Evolutionary conservation across 1,284 basidiomycete genomes (phyloP).

Genomic region (Ceratobasidium sp.): DNA sequence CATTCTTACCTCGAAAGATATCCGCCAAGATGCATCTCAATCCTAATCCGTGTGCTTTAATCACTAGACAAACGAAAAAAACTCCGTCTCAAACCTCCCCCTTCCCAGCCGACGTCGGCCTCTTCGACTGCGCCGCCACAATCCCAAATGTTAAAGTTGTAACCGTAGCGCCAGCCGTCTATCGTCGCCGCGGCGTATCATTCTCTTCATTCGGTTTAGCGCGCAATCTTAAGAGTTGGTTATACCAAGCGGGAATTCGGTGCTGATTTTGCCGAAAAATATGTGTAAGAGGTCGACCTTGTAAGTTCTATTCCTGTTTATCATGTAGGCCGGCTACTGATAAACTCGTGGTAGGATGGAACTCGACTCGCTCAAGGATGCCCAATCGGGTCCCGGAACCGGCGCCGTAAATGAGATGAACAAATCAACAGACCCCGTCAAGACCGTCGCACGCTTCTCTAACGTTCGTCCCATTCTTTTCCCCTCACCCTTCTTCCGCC

Average conservation of each 20-base stretch:
- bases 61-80: no score
- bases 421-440: conserved; percentile 94
- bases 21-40: no score
- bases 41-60: no score
- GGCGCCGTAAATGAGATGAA: conserved; percentile 99
- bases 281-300: conserved; percentile 86
- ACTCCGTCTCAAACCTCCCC: conserved; percentile 96
- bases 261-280: conserved; percentile 89
- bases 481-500: no score
- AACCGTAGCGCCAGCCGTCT: conserved; percentile 96
- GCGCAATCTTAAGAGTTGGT: conserved; percentile 96
- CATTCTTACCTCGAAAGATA: no score
- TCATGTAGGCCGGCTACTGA: no score
- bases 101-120: conserved; percentile 97
- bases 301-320: conserved; percentile 64
- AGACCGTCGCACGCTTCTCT: conserved; percentile 93
- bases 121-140: conserved; percentile 96
- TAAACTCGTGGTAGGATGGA: conserved; percentile 95
- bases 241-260: conserved; percentile 94
- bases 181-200: conserved; percentile 89
- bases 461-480: conserved; percentile 62
- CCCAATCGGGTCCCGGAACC: conserved; percentile 93
- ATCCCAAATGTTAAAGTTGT: conserved; percentile 99
- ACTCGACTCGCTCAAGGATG: conserved; percentile 97
- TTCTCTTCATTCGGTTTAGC: conserved; percentile 93